phyloP scores from a whole-genome alignment of 176 grass and related monocot genomes.

The Ananas comosus region DNA sequence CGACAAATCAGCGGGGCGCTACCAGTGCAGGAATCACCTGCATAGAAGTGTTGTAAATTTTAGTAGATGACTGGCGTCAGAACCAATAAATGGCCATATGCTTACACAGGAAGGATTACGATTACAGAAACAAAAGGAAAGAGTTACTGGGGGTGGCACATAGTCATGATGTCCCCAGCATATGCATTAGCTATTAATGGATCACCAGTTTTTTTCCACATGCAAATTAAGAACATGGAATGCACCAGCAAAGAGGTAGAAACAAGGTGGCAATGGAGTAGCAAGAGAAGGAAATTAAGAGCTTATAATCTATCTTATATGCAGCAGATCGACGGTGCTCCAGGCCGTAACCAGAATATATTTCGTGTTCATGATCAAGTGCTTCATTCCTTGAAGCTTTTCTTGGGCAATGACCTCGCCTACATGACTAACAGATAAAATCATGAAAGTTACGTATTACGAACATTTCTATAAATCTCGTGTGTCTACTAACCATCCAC shows the following conservation, averaged over 20 bases:
- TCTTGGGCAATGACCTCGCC: slow-evolving; percentile 82
- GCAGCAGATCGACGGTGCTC: slow-evolving; percentile 85
- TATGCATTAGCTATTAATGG: slow-evolving; percentile 92
- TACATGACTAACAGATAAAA: slow-evolving; percentile 30
- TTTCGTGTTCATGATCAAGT: slow-evolving; percentile 42
- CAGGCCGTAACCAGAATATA: slow-evolving; percentile 75
- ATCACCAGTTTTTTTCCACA: slow-evolving; percentile 92
- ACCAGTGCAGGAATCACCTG: slow-evolving; percentile 72
- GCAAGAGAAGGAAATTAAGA: slow-evolving; percentile 4
- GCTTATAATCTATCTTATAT: slow-evolving; percentile 78
- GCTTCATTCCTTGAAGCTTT: slow-evolving; percentile 89
- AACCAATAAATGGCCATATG: slow-evolving; percentile 3
- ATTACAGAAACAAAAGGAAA: background rate
- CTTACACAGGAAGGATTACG: background rate
- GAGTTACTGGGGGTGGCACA: slow-evolving; percentile 20
- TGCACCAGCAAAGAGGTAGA: slow-evolving; percentile 2
- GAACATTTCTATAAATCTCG: too few species aligned
- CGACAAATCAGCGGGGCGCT: slow-evolving; percentile 72
- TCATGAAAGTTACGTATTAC: background rate
- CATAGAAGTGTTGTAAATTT: too few species aligned
- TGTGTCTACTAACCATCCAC: too few species aligned
- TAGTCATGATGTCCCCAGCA: slow-evolving; percentile 91
- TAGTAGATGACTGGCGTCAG: too few species aligned
- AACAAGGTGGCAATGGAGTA: slow-evolving; percentile 8
- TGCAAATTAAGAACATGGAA: slow-evolving; percentile 25